Evolutionary conservation across 2,329 filamentous ascomycete species (phyloP), one percentile per base, ranked within the genome.

Genomic region (Allantophomopsis cytisporea): DNA sequence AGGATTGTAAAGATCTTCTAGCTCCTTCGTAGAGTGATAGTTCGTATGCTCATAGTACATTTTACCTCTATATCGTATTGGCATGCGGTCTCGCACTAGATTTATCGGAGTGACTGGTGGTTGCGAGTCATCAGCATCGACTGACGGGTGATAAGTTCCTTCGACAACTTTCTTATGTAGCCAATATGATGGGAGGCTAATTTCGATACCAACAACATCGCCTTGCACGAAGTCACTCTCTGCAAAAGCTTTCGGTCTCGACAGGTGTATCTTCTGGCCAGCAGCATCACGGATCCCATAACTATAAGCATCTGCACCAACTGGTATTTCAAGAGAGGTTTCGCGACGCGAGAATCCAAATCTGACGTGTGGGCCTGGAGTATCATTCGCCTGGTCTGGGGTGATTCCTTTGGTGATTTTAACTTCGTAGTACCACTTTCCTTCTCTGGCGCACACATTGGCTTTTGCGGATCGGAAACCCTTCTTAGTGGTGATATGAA

Each of bases 31-130:
- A 0, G 84, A 69, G 50, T 89, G 83, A 57, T 93, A 93, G 55
- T 94, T 87, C 47, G 87, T 83, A 55, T 85, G 82, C 60, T 96
- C 89, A 59, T 94, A 95, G 63, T 93, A 94, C 39, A 88, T 82
- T 57, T 93, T 86, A 33, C 82, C 78, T 60, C 94, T 95, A 66
- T 94, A 93, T 8, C 88, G 79, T 48, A 96, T 94, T 1, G 91
- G 88, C 35, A 95, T 86, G 37, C 91, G 83, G 59, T 98, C 93
- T 45, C 93, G 85, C 43, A 98, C 84, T 3, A 28, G 23, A 28
- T 28, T 28, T 28, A 28, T 10, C 5, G 23, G 23, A 28, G 23
- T 28, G 45, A 96, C 83, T 57, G 96, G 91, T 13, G 76, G 63
- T 39, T 53, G 55, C 4, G 73, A 66, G 35, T 79, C 75, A 47